Conservation (phyloP, 495 filamentous ascomycete species). For the Sordaria brevicollis region DNA sequence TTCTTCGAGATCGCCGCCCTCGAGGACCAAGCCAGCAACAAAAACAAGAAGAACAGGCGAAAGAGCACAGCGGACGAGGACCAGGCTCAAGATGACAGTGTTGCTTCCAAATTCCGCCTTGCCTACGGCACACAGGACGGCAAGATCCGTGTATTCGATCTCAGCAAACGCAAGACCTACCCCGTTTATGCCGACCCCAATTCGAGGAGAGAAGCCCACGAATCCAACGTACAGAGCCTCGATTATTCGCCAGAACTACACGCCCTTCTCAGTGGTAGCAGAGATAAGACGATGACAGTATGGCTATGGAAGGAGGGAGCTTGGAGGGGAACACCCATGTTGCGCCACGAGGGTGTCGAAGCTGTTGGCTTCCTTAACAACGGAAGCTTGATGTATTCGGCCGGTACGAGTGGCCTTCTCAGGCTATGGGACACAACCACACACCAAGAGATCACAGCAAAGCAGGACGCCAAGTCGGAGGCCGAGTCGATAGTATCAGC, state of each 20-base stretch:
- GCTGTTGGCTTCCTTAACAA: constrained; percentile 66
- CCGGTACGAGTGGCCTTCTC: constrained; percentile 73
- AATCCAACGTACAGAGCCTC: constrained; percentile 78
- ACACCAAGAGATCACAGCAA: constrained; percentile 67
- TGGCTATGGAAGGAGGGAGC: constrained; percentile 85
- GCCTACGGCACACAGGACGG: constrained; percentile 91
- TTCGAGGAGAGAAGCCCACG: constrained; percentile 59
- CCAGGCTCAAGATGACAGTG: constrained; percentile 29
- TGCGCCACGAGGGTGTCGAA: constrained; percentile 79
- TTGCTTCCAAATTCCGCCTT: constrained; percentile 55
- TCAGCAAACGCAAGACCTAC: constrained; percentile 68
- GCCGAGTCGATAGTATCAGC: constrained; percentile 67
- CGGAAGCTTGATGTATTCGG: constrained; percentile 64
- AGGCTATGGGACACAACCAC: constrained; percentile 71
- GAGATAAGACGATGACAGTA: constrained; percentile 87
- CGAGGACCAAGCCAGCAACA: constrained; percentile 14
- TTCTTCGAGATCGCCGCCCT: constrained; percentile 69
- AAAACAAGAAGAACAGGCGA: constrained; percentile 33
- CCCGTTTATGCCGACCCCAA: constrained; percentile 46
- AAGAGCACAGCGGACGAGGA: constrained; percentile 34
- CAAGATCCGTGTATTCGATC: constrained; percentile 81
- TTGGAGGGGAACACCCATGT: constrained; percentile 80
- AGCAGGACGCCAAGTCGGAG: constrained; percentile 56
- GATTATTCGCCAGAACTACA: constrained; percentile 68
- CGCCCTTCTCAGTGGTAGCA: constrained; percentile 72